These are phyloP conservation scores for Daldinia grandis DNA, from an alignment of 495 filamentous ascomycete species.

Conservation along the genomic window DNA sequence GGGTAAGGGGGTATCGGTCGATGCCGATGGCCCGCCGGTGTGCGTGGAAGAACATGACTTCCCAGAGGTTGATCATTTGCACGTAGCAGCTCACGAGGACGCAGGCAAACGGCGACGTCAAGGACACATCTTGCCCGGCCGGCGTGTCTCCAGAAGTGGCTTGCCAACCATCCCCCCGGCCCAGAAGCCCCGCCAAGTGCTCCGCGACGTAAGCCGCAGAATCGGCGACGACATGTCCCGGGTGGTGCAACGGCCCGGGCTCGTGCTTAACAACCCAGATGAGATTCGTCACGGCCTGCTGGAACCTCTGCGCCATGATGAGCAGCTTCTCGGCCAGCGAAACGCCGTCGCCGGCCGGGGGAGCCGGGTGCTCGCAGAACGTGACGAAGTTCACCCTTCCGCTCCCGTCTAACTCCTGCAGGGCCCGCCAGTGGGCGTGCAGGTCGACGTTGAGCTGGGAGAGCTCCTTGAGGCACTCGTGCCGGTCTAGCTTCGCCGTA, in stretches of 20 bases:
- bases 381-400: slow-evolving; percentile 21
- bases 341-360: slow-evolving; percentile 25
- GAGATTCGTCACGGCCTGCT: slow-evolving; percentile 34
- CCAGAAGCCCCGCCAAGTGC: background rate
- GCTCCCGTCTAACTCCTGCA: slow-evolving; percentile 7
- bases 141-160: background rate
- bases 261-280: slow-evolving; percentile 34
- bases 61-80: slow-evolving; percentile 29
- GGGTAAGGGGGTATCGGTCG: slow-evolving; percentile 8
- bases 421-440: slow-evolving; percentile 1
- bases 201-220: background rate
- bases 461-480: slow-evolving; percentile 32
- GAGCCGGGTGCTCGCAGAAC: slow-evolving; percentile 22
- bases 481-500: slow-evolving; percentile 24
- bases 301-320: slow-evolving; percentile 35
- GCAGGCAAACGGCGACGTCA: slow-evolving; percentile 22
- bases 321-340: slow-evolving; percentile 35
- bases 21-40: slow-evolving; percentile 4
- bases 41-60: slow-evolving; percentile 32
- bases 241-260: background rate
- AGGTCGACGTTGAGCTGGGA: slow-evolving; percentile 36
- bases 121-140: background rate
- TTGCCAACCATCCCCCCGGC: background rate
- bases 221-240: background rate
- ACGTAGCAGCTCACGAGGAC: slow-evolving; percentile 35